Conservation (phyloP, 345 rosid genomes). For the Abelmoschus esculentus region DNA sequence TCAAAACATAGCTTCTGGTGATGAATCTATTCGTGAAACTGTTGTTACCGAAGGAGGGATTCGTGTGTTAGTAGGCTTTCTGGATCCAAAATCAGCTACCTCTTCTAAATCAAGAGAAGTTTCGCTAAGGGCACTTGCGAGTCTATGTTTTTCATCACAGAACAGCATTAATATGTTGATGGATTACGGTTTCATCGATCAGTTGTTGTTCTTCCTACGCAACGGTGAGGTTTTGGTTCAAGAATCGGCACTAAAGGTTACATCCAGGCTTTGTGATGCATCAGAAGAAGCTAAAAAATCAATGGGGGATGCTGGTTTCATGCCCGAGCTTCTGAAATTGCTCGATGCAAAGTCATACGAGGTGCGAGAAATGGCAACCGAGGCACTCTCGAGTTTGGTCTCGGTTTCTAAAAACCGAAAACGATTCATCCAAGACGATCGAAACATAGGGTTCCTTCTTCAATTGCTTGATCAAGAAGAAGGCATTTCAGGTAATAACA, state of each 20-base stretch:
- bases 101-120: conserved; percentile 59
- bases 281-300: conserved; percentile 60
- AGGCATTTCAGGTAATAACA: conserved; percentile 47
- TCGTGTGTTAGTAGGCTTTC: conserved; percentile 39
- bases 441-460: conserved; percentile 48
- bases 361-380: conserved; percentile 70
- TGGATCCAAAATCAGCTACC: conserved; percentile 42
- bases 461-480: conserved; percentile 59
- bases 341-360: conserved; percentile 72
- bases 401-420: conserved; percentile 60
- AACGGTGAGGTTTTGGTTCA: conserved; percentile 68
- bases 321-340: conserved; percentile 64
- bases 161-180: conserved; percentile 33
- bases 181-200: conserved; percentile 51
- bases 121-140: conserved; percentile 60
- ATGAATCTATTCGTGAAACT: conserved; percentile 46
- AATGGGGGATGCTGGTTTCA: conserved; percentile 77
- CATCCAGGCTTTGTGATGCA: conserved; percentile 46
- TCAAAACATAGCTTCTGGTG: conserved; percentile 51
- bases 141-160: conserved; percentile 54
- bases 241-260: conserved; percentile 65
- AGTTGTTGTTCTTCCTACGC: conserved; percentile 42
- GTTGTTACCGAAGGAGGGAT: conserved; percentile 65
- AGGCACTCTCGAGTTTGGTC: conserved; percentile 49
- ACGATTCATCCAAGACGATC: conserved; percentile 62